Conservation (phyloP, 139 green algal genomes). For the Nannochloris sp. region DNA sequence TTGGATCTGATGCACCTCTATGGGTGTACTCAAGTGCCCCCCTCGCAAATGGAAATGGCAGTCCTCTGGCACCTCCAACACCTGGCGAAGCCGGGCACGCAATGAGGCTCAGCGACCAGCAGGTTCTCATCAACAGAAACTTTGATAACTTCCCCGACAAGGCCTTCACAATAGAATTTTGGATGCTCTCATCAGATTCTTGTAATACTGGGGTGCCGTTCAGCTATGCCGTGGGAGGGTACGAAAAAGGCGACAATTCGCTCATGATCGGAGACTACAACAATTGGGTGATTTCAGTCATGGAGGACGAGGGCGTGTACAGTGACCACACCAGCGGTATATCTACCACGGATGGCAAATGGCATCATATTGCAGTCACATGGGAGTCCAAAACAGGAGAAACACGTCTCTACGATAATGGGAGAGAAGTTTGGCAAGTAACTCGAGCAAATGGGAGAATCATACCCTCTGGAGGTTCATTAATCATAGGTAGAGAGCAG, state of each 20-base stretch:
- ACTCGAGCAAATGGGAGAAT: conserved; percentile 42
- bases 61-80: conserved; percentile 32
- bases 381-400: conserved; percentile 54
- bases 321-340: conserved; percentile 65
- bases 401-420: conserved; percentile 69
- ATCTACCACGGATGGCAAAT: conserved; percentile 61
- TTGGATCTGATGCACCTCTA: conserved; percentile 38
- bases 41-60: conserved; percentile 38
- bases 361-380: conserved; percentile 80
- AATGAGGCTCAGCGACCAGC: conserved; percentile 58
- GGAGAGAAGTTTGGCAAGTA: conserved; percentile 59
- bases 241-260: conserved; percentile 64
- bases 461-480: conserved; percentile 71
- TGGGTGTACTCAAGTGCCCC: conserved; percentile 66
- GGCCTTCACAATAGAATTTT: conserved; percentile 81
- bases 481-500: conserved; percentile 79
- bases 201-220: conserved; percentile 48
- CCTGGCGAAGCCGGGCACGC: conserved; percentile 56
- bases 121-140: conserved; percentile 62
- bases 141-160: conserved; percentile 65
- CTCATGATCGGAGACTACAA: conserved; percentile 86
- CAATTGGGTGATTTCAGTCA: conserved; percentile 65
- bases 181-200: conserved; percentile 54
- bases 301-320: conserved; percentile 74
- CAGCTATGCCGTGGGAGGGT: conserved; percentile 52